Base-by-base conservation (phyloP, 2,329 filamentous ascomycete species). In the Alternaria atra region DNA sequence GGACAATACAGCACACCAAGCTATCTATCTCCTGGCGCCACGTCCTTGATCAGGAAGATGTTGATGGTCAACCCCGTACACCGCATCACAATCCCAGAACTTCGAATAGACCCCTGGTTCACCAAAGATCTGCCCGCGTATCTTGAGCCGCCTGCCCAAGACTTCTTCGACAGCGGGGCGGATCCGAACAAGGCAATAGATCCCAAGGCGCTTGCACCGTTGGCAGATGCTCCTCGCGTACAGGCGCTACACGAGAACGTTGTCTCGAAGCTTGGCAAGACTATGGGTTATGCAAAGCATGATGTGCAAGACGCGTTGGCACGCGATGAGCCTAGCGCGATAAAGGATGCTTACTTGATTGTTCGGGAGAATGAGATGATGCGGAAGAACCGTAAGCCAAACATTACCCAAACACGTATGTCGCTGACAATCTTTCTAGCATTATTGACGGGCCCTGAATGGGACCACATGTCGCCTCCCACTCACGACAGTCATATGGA, bases 261-360 rank as follows among this genome's bases (percentile, higher is more conserved):
- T 4, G 94, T 97, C 6, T 91, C 94, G 61, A 98, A 98, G 83
- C 90, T 99, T 54, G 95, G 94, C 73, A 95, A 94, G 81, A 97
- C 93, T 1, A 98, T 99, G 94, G 95, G 95, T 61, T 99, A 99
- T 77, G 93, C 91, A 35, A 94, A 92, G 77, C 91, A 91, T 63
- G 95, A 99, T 82, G 94, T 99, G 54, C 91, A 97, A 76, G 95
- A 98, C 79, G 94, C 95, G 23, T 83, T 99, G 64, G 90, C 91
- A 73, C 93, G 93, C 58, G 89, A 95, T 54, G 95, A 99, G 77
- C 95, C 95, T 12, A 98, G 94, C 60, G 94, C 95, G 10, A 97
- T 99, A 84, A 99, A 99, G 81, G 95, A 99, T 80, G 95, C 95
- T 1, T 99, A 98, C 81, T 90, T 97, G 81, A 99, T 99, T 77